Evolutionary conservation across 371 early-diverging fungal species (phyloP), one percentile per base, ranked within the genome.

Genomic region (Cokeromyces recurvatus): DNA sequence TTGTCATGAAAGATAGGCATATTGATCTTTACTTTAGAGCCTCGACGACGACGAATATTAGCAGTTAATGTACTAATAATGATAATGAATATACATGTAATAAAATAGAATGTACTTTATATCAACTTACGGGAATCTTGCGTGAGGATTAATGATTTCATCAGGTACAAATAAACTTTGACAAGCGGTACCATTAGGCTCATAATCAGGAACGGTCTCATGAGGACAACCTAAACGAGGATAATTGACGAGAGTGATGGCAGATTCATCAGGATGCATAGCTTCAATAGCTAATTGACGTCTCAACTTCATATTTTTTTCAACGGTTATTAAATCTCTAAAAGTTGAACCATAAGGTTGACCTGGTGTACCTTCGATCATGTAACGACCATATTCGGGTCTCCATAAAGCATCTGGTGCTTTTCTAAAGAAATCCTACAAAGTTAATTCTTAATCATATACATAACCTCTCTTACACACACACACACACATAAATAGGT

Each of bases 351-450:
- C 92, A 68, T 95, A 98, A 4, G 98, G 98, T 6, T 66, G 59
- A 4, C 94, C 95, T 3, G 98, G 98, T 2, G 95, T 95, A 36
- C 86, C 84, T 65, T 96, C 98, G 48, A 97, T 71, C 97, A 96
- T 97, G 73, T 85, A 96, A 34, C 92, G 78, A 11, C 92, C 97
- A 66, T 92, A 98, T 62, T 98, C 98, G 24, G 97, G 97, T 55
- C 91, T 78, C 97, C 97, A 98, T 21, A 86, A 70, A 10, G 88
- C 82, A 56, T 77, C 73, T n/a, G 80, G 74, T 29, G 41, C 52
- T n/a, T 43, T 43, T 8, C 67, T 64, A 42, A 29, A 22, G 16
- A 21, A 29, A 10, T 1, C 2, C 11, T 1, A 14, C 4, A 23
- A n/a, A 20, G 23, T 8, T 29, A 16, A 17, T 36, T 20, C 17